phyloP scores from a whole-genome alignment of 495 filamentous ascomycete genomes.

The Penicillium canariense region DNA sequence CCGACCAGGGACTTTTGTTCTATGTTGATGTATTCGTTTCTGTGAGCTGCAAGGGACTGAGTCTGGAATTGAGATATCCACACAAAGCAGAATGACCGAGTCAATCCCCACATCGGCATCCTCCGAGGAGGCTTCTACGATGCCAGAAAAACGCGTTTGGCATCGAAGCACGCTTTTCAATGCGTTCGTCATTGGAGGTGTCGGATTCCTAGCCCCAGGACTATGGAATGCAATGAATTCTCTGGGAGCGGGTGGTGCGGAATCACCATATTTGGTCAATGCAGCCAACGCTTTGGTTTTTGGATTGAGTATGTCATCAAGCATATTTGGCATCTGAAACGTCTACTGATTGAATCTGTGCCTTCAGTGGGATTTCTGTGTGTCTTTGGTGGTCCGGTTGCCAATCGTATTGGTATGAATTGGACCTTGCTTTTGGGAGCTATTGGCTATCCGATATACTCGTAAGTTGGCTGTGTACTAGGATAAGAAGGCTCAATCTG shows the following conservation, averaged over 20 bases:
- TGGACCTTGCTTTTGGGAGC: conserved; percentile 60
- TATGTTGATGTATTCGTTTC: no score
- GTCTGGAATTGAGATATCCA: neutral
- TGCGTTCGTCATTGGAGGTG: conserved; percentile 42
- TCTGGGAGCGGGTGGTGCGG: conserved; percentile 61
- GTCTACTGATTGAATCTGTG: neutral
- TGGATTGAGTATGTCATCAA: conserved; percentile 29
- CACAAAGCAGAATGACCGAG: conserved; percentile 11
- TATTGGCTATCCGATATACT: conserved; percentile 38
- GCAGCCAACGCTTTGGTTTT: conserved; percentile 65
- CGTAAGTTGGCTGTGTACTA: conserved; percentile 15
- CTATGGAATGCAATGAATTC: conserved; percentile 61
- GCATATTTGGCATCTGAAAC: neutral
- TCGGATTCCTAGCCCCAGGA: conserved; percentile 39
- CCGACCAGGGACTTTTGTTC: neutral
- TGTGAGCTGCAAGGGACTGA: neutral
- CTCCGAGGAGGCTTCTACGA: conserved; percentile 4
- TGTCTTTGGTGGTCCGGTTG: conserved; percentile 51
- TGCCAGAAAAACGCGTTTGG: conserved; percentile 38
- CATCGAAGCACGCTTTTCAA: conserved; percentile 61
- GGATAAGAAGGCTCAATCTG: conserved; percentile 30
- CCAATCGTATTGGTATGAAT: conserved; percentile 59
- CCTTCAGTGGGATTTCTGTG: conserved; percentile 55
- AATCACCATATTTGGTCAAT: conserved; percentile 59
- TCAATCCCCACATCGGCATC: conserved; percentile 11